Conservation (phyloP, 257 asterid genomes). For the Penstemon newberryi region DNA sequence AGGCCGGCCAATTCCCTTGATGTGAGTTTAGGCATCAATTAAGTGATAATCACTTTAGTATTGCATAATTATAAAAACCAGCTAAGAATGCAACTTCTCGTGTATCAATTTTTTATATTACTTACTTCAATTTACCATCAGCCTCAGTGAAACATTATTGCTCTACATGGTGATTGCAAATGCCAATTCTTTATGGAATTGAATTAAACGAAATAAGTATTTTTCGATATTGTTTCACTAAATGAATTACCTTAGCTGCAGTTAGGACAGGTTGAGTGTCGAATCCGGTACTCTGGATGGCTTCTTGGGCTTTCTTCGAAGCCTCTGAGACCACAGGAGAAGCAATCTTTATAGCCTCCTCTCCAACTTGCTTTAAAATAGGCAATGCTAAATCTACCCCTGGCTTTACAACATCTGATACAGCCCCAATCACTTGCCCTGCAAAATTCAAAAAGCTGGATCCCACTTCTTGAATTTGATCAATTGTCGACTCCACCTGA, state of each 20-base stretch:
- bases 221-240: too few relatives aligned
- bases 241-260: constrained; percentile 67
- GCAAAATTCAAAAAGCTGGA: constrained; percentile 48
- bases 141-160: too few relatives aligned
- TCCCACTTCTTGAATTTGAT: constrained; percentile 68
- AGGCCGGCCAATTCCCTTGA: too few relatives aligned
- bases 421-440: constrained; percentile 60
- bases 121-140: too few relatives aligned
- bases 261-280: constrained; percentile 70
- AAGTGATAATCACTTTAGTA: too few relatives aligned
- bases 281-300: constrained; percentile 78
- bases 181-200: too few relatives aligned
- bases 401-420: constrained; percentile 68
- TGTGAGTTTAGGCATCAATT: too few relatives aligned
- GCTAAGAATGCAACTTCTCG: too few relatives aligned
- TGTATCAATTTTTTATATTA: too few relatives aligned
- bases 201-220: too few relatives aligned
- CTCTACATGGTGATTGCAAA: too few relatives aligned
- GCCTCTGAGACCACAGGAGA: constrained; percentile 84
- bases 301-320: constrained; percentile 90
- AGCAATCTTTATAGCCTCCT: constrained; percentile 69
- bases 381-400: constrained; percentile 73
- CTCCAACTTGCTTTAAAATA: constrained; percentile 69
- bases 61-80: too few relatives aligned
- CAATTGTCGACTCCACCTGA: constrained; percentile 75